phyloP scores from a whole-genome alignment of 129 eudicot species.

The Flaveria ramosissima region DNA sequence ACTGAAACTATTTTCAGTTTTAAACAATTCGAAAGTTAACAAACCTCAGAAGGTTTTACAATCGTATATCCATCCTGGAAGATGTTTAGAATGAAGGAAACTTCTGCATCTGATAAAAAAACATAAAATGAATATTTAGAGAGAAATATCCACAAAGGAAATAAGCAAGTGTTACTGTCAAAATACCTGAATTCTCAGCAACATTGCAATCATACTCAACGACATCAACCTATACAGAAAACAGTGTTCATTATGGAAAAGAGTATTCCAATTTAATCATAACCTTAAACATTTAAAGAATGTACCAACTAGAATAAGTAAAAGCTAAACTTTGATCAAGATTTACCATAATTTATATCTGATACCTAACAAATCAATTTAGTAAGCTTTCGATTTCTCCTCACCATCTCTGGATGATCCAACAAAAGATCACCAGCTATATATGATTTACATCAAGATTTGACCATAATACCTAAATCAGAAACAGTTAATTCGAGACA shows the following conservation, averaged over 20 bases:
- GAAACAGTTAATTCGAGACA: neutral
- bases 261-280: neutral
- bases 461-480: neutral
- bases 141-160: neutral
- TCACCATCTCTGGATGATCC: conserved; percentile 12
- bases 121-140: conserved; percentile 13
- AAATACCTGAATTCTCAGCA: conserved; percentile 44
- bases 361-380: neutral
- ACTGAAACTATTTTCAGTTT: neutral
- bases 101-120: conserved; percentile 47
- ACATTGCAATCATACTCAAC: conserved; percentile 28
- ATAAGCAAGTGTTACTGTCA: conserved; percentile 3
- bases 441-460: neutral
- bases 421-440: neutral
- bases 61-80: conserved; percentile 38
- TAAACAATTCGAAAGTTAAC: conserved; percentile 12
- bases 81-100: conserved; percentile 41
- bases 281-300: neutral
- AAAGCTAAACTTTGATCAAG: conserved; percentile 4
- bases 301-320: neutral
- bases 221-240: conserved; percentile 39
- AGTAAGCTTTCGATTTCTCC: neutral
- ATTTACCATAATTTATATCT: neutral
- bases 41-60: conserved; percentile 38
- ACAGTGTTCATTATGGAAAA: neutral